Evolutionary conservation across 192 early-diverging fungal species (phyloP), one percentile per base, ranked within the genome.

Genomic region (Gigaspora rosea): DNA sequence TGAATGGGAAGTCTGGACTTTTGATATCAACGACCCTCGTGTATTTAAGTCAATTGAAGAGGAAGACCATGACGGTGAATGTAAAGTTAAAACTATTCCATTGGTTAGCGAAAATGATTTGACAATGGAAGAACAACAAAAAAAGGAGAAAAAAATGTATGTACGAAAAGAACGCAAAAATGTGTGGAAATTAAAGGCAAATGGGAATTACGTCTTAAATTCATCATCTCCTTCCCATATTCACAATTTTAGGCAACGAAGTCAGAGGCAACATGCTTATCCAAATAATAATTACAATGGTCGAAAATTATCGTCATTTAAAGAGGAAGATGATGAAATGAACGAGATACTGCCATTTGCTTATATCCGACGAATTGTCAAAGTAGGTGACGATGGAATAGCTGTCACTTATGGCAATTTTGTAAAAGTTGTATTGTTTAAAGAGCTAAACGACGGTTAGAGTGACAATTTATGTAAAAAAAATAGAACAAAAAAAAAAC

Each of bases 331-430:
- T 56, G 51, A 65, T 67, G 48, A 76, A 27, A 66, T 56, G 75
- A 76, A 76, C n/a, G 75, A 76, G 67, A 27, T 76, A 12, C 57
- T 76, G 7, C 75, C 75, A 56, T 76, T 76, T 67, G 75, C 51
- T 35, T 67, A 51, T 48, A 35, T 76, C 11, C n/a, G 64, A 57
- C 75, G 67, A 76, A 32, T 67, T 7, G 75, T 76, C 51, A 76
- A 76, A 67, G 41, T 76, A 47, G 75, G 75, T 16, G 75, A 68
- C 7, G 32, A 76, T 52, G 75, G 75, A 16, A 35, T 76, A 32
- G 62, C 63, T 20, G 22, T 67, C 56, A 64, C 59, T 2, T 76
- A 76, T 76, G 75, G 75, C 8, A 76, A 76, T 65, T 76, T 76
- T 33, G 51, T 76, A 35, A 76, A 76, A 57, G 63, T 67, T 46